Conservation (phyloP, 257 asterid genomes). For the Solanum habrochaites region DNA sequence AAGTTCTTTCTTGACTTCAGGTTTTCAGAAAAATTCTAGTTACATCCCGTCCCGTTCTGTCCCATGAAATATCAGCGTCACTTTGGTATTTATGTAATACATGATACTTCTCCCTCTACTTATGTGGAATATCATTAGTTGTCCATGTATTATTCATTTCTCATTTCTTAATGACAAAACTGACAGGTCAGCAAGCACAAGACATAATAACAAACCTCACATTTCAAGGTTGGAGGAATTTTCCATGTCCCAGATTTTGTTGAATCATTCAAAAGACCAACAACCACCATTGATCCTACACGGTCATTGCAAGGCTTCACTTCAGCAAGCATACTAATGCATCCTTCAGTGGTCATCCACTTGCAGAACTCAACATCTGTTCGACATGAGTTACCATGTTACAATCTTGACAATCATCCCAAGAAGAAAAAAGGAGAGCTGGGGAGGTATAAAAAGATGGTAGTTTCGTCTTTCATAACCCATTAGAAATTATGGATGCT, state of each 20-base stretch:
- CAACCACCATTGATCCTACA: slow-evolving; percentile 57
- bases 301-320: slow-evolving; percentile 62
- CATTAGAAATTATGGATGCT: neutral
- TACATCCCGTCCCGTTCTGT: neutral
- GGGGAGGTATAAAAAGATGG: neutral
- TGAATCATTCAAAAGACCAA: slow-evolving; percentile 52
- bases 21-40: neutral
- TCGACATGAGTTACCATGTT: slow-evolving; percentile 3
- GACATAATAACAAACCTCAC: slow-evolving; percentile 37
- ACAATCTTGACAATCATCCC: neutral
- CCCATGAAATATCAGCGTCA: neutral
- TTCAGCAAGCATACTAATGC: slow-evolving; percentile 41
- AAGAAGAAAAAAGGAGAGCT: neutral
- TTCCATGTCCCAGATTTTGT: slow-evolving; percentile 21
- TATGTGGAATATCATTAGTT: neutral
- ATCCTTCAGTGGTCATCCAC: slow-evolving; percentile 58
- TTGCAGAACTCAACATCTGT: slow-evolving; percentile 42
- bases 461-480: neutral
- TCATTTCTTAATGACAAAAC: neutral
- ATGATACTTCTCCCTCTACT: neutral
- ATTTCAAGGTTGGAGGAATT: slow-evolving; percentile 45
- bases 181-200: neutral
- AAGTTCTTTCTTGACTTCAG: neutral
- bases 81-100: neutral
- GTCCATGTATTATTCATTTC: neutral